Evolutionary conservation across 2,329 filamentous ascomycete genomes (phyloP).

Genomic region (Botrytis pseudocinerea): DNA sequence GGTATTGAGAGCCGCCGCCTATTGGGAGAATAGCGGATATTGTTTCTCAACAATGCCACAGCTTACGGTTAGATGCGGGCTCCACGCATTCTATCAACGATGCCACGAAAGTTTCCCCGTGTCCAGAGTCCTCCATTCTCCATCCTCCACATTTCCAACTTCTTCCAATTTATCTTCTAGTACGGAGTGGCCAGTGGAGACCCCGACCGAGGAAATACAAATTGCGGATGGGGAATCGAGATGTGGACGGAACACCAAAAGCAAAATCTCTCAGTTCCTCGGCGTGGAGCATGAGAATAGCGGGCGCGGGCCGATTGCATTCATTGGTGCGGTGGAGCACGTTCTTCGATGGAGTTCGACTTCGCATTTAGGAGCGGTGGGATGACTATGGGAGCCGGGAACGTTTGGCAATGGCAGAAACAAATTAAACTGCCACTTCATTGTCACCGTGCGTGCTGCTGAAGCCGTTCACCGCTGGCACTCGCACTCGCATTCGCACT

Average conservation of each 20-base stretch:
- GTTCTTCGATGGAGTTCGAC: constrained; percentile 5
- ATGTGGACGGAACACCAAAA: constrained; percentile 1
- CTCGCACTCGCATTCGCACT: background rate
- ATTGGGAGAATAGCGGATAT: constrained; percentile 6
- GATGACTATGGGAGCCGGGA: background rate
- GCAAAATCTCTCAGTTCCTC: constrained; percentile 4
- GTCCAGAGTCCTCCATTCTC: constrained; percentile 16
- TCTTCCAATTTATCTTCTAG: background rate
- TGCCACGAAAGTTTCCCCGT: constrained; percentile 5
- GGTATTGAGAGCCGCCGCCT: background rate
- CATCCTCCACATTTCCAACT: constrained; percentile 14
- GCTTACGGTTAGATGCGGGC: background rate
- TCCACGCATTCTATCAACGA: background rate
- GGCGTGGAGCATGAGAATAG: constrained; percentile 1
- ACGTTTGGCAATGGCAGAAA: background rate
- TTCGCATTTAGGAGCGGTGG: constrained; percentile 3
- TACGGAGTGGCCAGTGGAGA: constrained; percentile 5
- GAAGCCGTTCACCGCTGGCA: background rate
- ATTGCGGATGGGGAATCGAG: constrained; percentile 4
- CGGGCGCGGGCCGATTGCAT: constrained; percentile 13
- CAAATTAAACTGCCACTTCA: background rate
- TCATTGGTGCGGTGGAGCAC: constrained; percentile 10
- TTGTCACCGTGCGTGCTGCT: background rate
- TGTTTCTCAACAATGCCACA: background rate
- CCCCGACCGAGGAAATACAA: constrained; percentile 4